phyloP scores from a whole-genome alignment of 805 yeast genomes.

The Phaffomyces thermotolerans region DNA sequence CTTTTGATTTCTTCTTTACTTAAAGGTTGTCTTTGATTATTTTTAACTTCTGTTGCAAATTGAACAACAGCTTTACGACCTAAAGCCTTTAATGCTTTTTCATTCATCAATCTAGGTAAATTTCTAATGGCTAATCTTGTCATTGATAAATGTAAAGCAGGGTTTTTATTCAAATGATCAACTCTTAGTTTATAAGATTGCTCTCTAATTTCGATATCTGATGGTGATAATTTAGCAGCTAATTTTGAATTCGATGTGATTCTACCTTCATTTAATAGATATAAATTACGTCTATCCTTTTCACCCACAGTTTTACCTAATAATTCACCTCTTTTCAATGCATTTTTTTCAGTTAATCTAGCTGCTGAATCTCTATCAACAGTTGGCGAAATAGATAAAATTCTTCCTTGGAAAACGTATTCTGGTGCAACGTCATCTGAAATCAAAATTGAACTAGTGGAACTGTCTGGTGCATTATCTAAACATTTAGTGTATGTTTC shows the following conservation, averaged over 20 bases:
- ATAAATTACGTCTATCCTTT: constrained; percentile 79
- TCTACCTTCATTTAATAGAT: constrained; percentile 88
- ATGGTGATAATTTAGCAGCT: constrained; percentile 55
- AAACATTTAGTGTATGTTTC: constrained; percentile 64
- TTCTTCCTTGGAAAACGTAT: constrained; percentile 90
- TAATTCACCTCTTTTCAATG: constrained; percentile 62
- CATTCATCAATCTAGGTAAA: constrained; percentile 86
- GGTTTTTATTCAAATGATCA: constrained; percentile 85
- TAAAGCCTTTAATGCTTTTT: constrained; percentile 79
- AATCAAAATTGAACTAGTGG: constrained; percentile 59
- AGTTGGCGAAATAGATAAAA: constrained; percentile 74
- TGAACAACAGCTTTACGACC: constrained; percentile 93
- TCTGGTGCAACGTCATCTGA: constrained; percentile 88
- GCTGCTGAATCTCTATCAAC: constrained; percentile 83
- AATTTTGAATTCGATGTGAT: constrained; percentile 74
- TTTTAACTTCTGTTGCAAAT: constrained; percentile 84
- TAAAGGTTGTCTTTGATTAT: constrained; percentile 69
- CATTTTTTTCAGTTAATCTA: constrained; percentile 62
- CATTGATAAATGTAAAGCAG: constrained; percentile 84
- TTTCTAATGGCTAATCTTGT: constrained; percentile 94
- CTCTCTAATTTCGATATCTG: constrained; percentile 84
- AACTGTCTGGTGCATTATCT: constrained; percentile 68
- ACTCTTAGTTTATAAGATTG: constrained; percentile 81
- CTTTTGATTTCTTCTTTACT: constrained; percentile 83
- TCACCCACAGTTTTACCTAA: constrained; percentile 77